Evolutionary conservation across 225 moss, liverwort and hornwort genomes (phyloP), one percentile per base, ranked within the genome.

Genomic region (Sphagnum tenellum): DNA sequence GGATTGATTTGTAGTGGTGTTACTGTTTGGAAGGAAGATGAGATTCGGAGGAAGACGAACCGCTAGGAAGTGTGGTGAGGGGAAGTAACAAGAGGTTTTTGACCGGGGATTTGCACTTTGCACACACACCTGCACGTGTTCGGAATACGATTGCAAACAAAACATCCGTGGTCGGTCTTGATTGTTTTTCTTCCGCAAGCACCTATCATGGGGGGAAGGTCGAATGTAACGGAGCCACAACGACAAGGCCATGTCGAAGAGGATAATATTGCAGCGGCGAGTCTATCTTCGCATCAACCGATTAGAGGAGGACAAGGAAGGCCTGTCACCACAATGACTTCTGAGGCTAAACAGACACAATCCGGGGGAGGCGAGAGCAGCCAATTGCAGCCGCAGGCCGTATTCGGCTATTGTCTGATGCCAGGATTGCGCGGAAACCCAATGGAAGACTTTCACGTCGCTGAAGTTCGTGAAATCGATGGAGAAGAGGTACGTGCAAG

Each of bases 371-470:
- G 96, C 5, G 79, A 71, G 51, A 93, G 92, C 82, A 68, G 78
- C 59, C 57, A 64, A 29, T 48, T 89, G 68, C 88, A 79, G 59
- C 96, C 96, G 46, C 89, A 90, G 59, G 83, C 84, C 12, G 70
- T 71, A 3, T 98, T 76, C 78, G 96, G 96, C 0, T 87, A 80
- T 46, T 80, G 84, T 12, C 52, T 90, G 6, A 69, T 90, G 61
- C 70, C 72, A 59, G 92, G 92, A 2, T 70, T 70, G 2, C 77
- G 79, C 1, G 83, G 67, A 5, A 82, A 53, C 48, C 73, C 71
- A 47, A 90, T 92, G 96, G 92, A 93, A 55, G 96, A 98, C 67
- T 78, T 90, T 51, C 83, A 87, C 66, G 78, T 85, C 9, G 89
- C 90, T 0, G 90, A 92, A 65, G 51, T 89, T 59, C 83, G 89